Base-by-base conservation (phyloP, 768 basidiomycete genomes). In the Tricholomella constricta region DNA sequence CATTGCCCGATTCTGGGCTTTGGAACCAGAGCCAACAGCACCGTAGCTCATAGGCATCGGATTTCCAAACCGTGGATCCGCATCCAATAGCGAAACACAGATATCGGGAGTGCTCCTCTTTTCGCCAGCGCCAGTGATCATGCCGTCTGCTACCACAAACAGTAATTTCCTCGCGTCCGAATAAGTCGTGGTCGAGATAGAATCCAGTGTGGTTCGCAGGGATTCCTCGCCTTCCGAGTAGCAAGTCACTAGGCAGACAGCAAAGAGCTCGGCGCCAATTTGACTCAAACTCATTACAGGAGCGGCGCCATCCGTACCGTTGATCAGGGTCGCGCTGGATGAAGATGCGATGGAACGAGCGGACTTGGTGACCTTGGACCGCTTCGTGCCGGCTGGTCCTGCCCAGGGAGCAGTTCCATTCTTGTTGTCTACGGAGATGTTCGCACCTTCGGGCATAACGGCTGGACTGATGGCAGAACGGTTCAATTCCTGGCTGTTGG, bases 71-170 rank as follows among this genome's bases (percentile, higher is more conserved):
- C 97, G 81, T 22, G 91, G 88, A 69, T 99, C 97, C 3, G 91
- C 90, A 61, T 98, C 94, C 44, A 99, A 69, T 50, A 99, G 68
- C 35, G 85, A 79, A 36, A 98, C 95, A 65, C 96, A 98, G 41
- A 94, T 94, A 68, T 99, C 97, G 6, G 97, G 97, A 6, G 97
- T 99, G 57, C 92, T 94, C 62, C 77, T 78, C 73, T 94, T 96
- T 78, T 98, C 97, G 31, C 97, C 97, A 4, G 88, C 89, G 29
- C 97, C 97, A 0, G 96, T 98, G 59, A 99, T 94, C 93, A 99
- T 97, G 1, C 97, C 97, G 68, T 99, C 97, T 42, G 94, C 94
- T 10, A 99, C 89, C 51, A 99, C 78, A 68, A 98, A 95, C 43
- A 99, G 69, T 19, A 99, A 77, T 67, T 99, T 99, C 53, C 97